A percentile compares a stretch with the other conserved stretches of the same genome.
Conservation (phyloP, 257 asterid species). For the Eustoma russellianum region DNA sequence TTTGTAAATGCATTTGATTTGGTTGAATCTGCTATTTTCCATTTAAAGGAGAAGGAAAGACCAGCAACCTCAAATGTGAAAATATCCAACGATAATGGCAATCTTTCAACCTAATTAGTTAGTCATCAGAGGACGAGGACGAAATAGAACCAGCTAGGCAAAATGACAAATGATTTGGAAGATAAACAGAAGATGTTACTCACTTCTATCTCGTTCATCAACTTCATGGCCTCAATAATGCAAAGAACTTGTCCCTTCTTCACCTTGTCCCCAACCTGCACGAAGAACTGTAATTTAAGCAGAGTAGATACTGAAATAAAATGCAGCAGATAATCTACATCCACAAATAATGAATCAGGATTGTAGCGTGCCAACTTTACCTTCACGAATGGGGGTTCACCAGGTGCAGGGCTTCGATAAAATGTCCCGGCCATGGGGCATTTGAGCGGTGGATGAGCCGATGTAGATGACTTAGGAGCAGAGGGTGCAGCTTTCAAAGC, state of each 20-base stretch:
- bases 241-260: slow-evolving; percentile 88
- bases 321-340: no score
- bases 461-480: slow-evolving; percentile 37
- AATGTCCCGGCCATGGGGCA: slow-evolving; percentile 93
- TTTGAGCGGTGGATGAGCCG: slow-evolving; percentile 62
- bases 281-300: neutral
- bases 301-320: neutral
- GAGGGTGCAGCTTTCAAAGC: slow-evolving; percentile 20
- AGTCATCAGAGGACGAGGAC: neutral
- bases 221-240: slow-evolving; percentile 89
- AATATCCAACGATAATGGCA: no score
- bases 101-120: no score
- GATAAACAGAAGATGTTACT: slow-evolving; percentile 14
- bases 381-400: slow-evolving; percentile 81
- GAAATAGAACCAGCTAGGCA: no score
- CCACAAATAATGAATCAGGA: neutral
- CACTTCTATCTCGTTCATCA: slow-evolving; percentile 96
- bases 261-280: slow-evolving; percentile 78
- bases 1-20: no score
- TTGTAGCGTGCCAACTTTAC: slow-evolving; percentile 18
- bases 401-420: slow-evolving; percentile 74
- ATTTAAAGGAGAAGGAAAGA: no score
- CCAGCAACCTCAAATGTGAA: no score
- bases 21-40: no score
- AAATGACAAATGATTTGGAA: slow-evolving; percentile 2